Conservation (phyloP, 2,329 filamentous ascomycete species). For the Fusarium sp. region DNA sequence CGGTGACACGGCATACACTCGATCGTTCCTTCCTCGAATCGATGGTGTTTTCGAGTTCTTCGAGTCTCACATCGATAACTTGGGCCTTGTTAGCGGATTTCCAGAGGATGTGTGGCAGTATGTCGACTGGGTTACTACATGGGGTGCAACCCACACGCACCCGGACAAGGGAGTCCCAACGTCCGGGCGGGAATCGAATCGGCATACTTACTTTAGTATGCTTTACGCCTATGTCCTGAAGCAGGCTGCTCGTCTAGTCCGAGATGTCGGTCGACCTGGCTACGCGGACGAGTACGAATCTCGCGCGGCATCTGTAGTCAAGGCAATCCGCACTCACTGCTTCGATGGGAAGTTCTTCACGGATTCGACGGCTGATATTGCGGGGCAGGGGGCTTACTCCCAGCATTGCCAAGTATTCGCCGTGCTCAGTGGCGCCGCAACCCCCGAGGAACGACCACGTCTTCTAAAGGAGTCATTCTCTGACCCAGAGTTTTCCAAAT, state of each 20-base stretch:
- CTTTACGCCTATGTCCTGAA: neutral
- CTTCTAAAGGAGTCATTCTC: fast-evolving
- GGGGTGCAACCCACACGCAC: neutral
- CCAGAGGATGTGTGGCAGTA: neutral
- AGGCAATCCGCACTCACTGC: neutral
- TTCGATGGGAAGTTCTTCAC: neutral
- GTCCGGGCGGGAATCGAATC: fast-evolving
- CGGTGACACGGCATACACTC: neutral
- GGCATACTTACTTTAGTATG: neutral
- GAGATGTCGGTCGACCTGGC: neutral
- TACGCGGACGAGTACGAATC: neutral
- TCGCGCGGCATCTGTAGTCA: neutral
- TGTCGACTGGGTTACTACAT: neutral
- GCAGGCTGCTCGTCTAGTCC: neutral
- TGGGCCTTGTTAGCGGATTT: neutral
- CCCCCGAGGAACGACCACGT: fast-evolving
- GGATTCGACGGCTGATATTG: fast-evolving
- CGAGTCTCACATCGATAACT: neutral
- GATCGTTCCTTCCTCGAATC: neutral
- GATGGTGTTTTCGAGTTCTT: neutral
- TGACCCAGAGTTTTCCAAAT: neutral
- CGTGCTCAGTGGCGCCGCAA: neutral
- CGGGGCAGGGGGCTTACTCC: neutral
- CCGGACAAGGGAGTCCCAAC: neutral
- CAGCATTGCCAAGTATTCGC: neutral